These are phyloP conservation scores for Xylaria cubensis DNA, from an alignment of 495 filamentous ascomycete genomes.

Conservation along the genomic window DNA sequence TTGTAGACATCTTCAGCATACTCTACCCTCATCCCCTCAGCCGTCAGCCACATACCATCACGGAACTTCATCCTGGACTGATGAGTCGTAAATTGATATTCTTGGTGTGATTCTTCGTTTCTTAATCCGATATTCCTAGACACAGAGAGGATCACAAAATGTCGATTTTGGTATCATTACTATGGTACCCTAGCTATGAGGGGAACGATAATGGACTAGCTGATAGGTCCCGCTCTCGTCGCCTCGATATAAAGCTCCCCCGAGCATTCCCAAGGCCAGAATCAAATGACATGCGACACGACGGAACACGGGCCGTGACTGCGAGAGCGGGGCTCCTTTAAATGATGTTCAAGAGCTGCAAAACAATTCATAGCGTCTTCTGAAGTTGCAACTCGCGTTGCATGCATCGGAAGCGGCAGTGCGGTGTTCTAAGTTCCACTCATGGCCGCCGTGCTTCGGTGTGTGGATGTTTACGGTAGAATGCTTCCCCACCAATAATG, in stretches of 20 bases:
- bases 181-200: slow-evolving; percentile 12
- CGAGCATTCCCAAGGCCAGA: slow-evolving; percentile 4
- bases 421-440: slow-evolving; percentile 18
- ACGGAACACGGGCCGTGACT: slow-evolving; percentile 33
- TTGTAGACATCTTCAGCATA: slow-evolving; percentile 62
- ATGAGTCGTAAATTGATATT: slow-evolving; percentile 11
- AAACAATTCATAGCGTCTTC: slow-evolving; percentile 1
- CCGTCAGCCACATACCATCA: slow-evolving; percentile 60
- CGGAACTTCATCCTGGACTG: slow-evolving; percentile 52
- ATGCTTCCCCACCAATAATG: slow-evolving; percentile 38
- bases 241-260: slow-evolving; percentile 24
- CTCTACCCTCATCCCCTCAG: slow-evolving; percentile 55
- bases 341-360: slow-evolving; percentile 8
- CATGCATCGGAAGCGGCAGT: slow-evolving; percentile 9
- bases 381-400: background rate
- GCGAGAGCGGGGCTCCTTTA: slow-evolving; percentile 18
- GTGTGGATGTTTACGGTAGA: slow-evolving; percentile 29
- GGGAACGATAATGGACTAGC: background rate
- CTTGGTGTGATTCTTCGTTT: background rate
- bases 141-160: background rate
- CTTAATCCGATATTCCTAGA: background rate
- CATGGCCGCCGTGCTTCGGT: slow-evolving; percentile 9
- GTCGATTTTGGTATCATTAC: background rate
- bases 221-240: slow-evolving; percentile 14
- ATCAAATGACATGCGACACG: slow-evolving; percentile 20